phyloP scores from a whole-genome alignment of 2,329 filamentous ascomycete species.

The Colletotrichum sp. region DNA sequence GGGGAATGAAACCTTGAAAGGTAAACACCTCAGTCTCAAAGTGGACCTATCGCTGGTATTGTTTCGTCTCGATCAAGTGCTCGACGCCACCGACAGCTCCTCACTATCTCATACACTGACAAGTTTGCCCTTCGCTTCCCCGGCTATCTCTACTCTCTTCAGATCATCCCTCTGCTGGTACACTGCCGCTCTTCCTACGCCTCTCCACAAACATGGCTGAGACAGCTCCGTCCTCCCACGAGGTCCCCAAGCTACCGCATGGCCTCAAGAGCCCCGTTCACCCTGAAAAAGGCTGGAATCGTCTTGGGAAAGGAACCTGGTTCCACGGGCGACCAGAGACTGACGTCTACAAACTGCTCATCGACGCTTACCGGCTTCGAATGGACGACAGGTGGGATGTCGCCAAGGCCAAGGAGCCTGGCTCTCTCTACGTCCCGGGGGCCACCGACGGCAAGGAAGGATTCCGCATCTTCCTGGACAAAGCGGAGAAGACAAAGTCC shows the following conservation, averaged over 20 bases:
- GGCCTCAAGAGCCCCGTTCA: neutral
- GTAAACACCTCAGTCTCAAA: neutral
- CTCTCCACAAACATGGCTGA: no score
- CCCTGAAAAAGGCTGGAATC: slow-evolving; percentile 40
- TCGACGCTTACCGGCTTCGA: slow-evolving; percentile 51
- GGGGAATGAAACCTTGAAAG: no score
- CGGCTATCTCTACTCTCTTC: no score
- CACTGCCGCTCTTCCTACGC: rapidly evolving
- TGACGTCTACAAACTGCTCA: slow-evolving; percentile 49
- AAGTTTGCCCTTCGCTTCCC: no score
- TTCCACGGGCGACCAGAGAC: slow-evolving; percentile 46
- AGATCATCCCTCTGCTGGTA: no score
- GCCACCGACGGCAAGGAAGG: slow-evolving; percentile 26
- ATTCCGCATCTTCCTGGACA: slow-evolving; percentile 40
- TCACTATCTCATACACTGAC: neutral
- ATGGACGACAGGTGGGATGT: slow-evolving; percentile 38
- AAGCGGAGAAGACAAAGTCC: neutral
- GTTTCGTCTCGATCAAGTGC: rapidly evolving
- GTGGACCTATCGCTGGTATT: neutral
- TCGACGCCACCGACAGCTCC: neutral
- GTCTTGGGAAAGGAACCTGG: slow-evolving; percentile 33
- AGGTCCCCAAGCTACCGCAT: neutral
- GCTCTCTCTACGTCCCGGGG: slow-evolving; percentile 19
- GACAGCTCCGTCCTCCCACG: no score
- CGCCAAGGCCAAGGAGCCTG: neutral